Conservation (phyloP, 2,329 filamentous ascomycete species). For the Claviceps paspali region DNA sequence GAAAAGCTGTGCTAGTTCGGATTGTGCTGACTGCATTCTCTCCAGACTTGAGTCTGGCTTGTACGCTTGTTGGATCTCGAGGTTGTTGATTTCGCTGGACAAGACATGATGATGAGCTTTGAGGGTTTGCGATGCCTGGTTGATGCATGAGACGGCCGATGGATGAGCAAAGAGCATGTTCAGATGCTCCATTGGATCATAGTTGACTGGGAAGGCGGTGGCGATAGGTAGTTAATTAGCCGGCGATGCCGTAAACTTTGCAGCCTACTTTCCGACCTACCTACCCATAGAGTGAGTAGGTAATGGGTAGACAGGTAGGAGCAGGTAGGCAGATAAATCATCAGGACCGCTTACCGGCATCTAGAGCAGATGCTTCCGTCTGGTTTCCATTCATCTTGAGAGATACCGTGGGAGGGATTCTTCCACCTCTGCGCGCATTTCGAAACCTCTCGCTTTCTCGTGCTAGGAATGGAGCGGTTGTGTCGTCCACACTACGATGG, state of each 20-base stretch:
- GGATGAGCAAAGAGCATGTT: slow-evolving; percentile 89
- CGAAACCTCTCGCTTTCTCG: background rate
- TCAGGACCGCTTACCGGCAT: slow-evolving; percentile 24
- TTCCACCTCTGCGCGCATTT: background rate
- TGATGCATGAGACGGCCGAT: slow-evolving; percentile 64
- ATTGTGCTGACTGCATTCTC: slow-evolving; percentile 81
- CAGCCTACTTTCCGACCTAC: no score
- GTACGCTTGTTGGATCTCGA: slow-evolving; percentile 66
- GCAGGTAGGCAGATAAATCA: no score
- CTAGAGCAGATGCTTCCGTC: slow-evolving; percentile 23
- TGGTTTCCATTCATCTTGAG: slow-evolving; percentile 24
- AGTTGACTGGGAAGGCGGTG: slow-evolving; percentile 40
- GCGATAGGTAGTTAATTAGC: background rate
- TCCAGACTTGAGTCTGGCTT: slow-evolving; percentile 77
- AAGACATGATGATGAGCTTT: slow-evolving; percentile 67
- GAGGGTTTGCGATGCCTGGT: slow-evolving; percentile 58
- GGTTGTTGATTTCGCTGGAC: slow-evolving; percentile 56
- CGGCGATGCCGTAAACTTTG: background rate
- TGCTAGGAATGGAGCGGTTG: background rate
- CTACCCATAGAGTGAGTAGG: no score
- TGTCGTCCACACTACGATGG: background rate
- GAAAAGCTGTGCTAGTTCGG: slow-evolving; percentile 80
- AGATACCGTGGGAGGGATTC: background rate
- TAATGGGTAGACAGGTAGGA: no score
- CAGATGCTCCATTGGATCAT: slow-evolving; percentile 83